These are phyloP conservation scores for Penstemon barbatus DNA, from an alignment of 257 asterid species.

Conservation along the genomic window DNA sequence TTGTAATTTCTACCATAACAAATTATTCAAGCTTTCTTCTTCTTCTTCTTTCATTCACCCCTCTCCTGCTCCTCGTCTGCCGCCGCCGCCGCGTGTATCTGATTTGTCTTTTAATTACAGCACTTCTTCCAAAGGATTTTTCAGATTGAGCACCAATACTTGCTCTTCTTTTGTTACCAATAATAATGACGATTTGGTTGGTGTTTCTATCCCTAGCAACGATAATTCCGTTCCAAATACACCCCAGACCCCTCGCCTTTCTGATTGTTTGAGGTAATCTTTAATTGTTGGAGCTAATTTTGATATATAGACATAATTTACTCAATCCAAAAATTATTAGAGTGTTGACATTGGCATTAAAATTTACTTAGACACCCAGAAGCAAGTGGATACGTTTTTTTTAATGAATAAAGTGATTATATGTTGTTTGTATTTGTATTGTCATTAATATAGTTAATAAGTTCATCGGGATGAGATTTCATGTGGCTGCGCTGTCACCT, in stretches of 20 bases:
- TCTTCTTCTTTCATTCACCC: background rate
- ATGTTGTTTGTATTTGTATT: slow-evolving; percentile 4
- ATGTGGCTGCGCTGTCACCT: too few species aligned
- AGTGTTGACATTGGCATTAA: background rate
- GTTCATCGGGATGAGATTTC: too few species aligned
- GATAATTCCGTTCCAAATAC: slow-evolving; percentile 18
- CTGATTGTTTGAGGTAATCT: slow-evolving; percentile 47
- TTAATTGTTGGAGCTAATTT: background rate
- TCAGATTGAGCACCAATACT: slow-evolving; percentile 28
- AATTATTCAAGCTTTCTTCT: background rate
- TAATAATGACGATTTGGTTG: slow-evolving; percentile 29
- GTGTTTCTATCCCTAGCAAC: slow-evolving; percentile 26
- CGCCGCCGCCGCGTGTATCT: slow-evolving; percentile 29
- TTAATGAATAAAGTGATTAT: background rate
- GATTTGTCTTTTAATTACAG: slow-evolving; percentile 10
- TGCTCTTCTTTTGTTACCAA: slow-evolving; percentile 32
- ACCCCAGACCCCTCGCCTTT: slow-evolving; percentile 30
- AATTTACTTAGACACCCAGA: background rate
- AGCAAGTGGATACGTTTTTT: background rate
- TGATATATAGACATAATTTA: background rate
- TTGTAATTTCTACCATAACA: slow-evolving; percentile 2
- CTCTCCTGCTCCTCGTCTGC: slow-evolving; percentile 20
- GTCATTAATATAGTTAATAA: background rate
- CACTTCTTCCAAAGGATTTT: slow-evolving; percentile 24
- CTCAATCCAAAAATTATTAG: background rate